phyloP scores from a whole-genome alignment of 1,284 basidiomycete species.

The Pascua guehoae region DNA sequence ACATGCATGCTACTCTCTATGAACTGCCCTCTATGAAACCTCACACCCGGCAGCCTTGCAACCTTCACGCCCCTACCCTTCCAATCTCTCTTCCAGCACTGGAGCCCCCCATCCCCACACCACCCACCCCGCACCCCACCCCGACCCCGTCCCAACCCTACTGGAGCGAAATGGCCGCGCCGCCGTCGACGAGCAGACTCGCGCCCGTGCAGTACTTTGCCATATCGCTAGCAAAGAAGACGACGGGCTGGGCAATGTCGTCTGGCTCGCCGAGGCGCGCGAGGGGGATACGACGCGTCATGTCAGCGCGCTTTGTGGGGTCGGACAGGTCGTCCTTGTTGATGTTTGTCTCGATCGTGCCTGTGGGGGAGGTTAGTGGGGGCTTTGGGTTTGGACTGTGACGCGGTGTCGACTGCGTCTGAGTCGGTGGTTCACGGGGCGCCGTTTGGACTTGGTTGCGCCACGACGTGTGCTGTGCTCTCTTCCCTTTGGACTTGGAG shows the following conservation, averaged over 20 bases:
- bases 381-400: no score
- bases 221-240: constrained; percentile 71
- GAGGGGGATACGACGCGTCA: constrained; percentile 64
- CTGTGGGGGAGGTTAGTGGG: constrained; percentile 50
- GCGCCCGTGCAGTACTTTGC: constrained; percentile 58
- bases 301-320: constrained; percentile 60
- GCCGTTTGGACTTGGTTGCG: no score
- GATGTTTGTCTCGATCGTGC: constrained; percentile 70
- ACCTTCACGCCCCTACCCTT: no score
- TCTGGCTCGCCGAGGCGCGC: constrained; percentile 69
- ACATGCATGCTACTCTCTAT: no score
- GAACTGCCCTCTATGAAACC: no score
- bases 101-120: no score
- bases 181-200: constrained; percentile 67
- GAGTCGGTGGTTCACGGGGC: background rate
- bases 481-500: no score
- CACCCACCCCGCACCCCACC: background rate
- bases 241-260: constrained; percentile 71
- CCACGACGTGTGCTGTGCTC: no score
- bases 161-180: constrained; percentile 73
- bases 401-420: no score
- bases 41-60: no score
- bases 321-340: constrained; percentile 71
- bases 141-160: constrained; percentile 33
- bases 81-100: no score